phyloP scores from a whole-genome alignment of 768 basidiomycete species.

The Serendipita vermifera region DNA sequence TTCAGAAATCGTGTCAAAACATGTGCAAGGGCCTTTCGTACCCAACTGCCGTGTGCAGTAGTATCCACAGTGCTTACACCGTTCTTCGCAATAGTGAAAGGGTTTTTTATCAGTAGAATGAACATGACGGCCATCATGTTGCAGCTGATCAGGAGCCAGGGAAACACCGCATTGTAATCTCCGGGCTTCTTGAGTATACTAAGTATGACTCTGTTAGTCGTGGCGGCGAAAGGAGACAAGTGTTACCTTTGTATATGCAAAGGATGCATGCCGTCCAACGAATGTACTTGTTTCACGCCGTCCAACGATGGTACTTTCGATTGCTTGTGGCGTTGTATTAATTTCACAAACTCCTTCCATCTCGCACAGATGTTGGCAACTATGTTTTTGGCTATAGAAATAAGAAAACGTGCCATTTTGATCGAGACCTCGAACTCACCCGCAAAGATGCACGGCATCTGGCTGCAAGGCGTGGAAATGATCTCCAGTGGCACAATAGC shows the following conservation, averaged over 20 bases:
- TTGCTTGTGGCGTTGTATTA: slow-evolving; percentile 42
- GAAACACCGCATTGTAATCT: slow-evolving; percentile 36
- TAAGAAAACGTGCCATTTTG: neutral
- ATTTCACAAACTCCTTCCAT: slow-evolving; percentile 44
- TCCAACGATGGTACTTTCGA: slow-evolving; percentile 50
- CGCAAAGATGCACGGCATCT: slow-evolving; percentile 40
- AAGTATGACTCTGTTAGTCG: neutral
- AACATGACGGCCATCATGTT: slow-evolving; percentile 35
- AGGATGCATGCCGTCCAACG: slow-evolving; percentile 44
- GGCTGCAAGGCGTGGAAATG: slow-evolving; percentile 41
- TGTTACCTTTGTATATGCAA: slow-evolving; percentile 30
- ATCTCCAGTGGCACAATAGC: slow-evolving; percentile 34
- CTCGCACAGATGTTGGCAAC: slow-evolving; percentile 33
- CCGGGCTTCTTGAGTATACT: slow-evolving; percentile 27
- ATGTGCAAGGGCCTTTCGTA: neutral
- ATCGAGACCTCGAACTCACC: slow-evolving; percentile 26
- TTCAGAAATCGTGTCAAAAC: slow-evolving; percentile 32
- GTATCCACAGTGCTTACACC: slow-evolving; percentile 20
- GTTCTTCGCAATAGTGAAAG: slow-evolving; percentile 43
- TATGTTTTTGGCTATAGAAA: slow-evolving; percentile 36
- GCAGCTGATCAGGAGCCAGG: slow-evolving; percentile 31
- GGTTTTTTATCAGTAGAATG: slow-evolving; percentile 34
- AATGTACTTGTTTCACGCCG: slow-evolving; percentile 49
- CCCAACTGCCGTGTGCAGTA: neutral
- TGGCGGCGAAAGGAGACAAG: neutral